Evolutionary conservation across 768 basidiomycete species (phyloP), one percentile per base, ranked within the genome.

Genomic region (Tubosaeta sp.): DNA sequence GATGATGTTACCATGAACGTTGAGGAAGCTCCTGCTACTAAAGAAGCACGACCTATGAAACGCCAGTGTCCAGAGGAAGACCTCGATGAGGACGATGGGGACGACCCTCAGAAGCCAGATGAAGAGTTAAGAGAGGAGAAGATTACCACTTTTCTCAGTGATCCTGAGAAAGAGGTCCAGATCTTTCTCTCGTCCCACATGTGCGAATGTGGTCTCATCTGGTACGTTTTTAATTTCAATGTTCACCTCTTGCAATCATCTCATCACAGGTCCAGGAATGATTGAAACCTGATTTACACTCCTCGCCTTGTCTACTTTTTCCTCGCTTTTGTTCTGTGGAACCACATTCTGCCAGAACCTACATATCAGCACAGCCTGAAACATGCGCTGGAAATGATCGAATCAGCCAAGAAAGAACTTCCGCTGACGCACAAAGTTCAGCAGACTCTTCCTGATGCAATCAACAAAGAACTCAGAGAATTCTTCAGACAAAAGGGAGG

Each of bases 181-280:
- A 74, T 88, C 19, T 91, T 89, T 67, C 71, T 91, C 54, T 85
- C 86, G 0, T 85, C 85, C 5, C 78, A 81, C 58, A 84, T 83
- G 70, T 74, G 80, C 33, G 77, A 82, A 49, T 79, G 81, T 51
- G 89, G 89, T 25, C 74, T 87, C 43, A 76, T 83, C 50, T 89
- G 84, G 88, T 87, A 53, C n/a, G 76, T 62, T 22, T 22, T 9
- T 6, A 46, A 16, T 56, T 27, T 48, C 43, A 43, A 7, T 29
- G 37, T 46, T 50, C 22, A 17, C 5, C 5, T 17, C n/a, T 16
- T 7, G 33, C 37, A 12, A 37, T 25, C n/a, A 43, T 51, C 35
- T 45, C 27, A 25, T 35, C 7, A 41, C 17, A 5, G 26, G 5
- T 43, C 31, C 67, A 82, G 78, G 69, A 69, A 70, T n/a, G 76